phyloP scores from a whole-genome alignment of 2,329 filamentous ascomycete genomes.

The Cladophialophora psammophila region DNA sequence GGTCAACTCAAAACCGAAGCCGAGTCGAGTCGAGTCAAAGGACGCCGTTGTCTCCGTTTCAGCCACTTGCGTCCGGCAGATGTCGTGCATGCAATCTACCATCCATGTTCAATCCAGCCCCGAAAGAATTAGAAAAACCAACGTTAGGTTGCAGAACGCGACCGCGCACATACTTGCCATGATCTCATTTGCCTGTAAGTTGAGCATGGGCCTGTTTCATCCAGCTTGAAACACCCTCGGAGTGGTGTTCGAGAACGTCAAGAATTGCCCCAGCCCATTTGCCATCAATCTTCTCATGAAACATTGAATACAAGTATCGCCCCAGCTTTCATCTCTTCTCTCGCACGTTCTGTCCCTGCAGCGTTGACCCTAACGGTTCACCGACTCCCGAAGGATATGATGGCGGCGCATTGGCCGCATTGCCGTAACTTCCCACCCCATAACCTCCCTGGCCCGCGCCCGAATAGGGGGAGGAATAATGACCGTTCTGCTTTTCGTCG shows the following conservation, averaged over 20 bases:
- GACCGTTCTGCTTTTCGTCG: slow-evolving; percentile 32
- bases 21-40: neutral
- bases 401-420: slow-evolving; percentile 36
- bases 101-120: slow-evolving; percentile 12
- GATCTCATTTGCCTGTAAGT: slow-evolving; percentile 8
- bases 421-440: slow-evolving; percentile 38
- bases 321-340: slow-evolving; percentile 35
- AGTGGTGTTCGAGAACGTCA: slow-evolving; percentile 1
- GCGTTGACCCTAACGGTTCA: slow-evolving; percentile 41
- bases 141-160: neutral
- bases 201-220: slow-evolving; percentile 11
- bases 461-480: slow-evolving; percentile 28
- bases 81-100: slow-evolving; percentile 21
- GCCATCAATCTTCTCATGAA: slow-evolving; percentile 4
- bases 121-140: neutral
- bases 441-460: slow-evolving; percentile 31
- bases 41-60: slow-evolving; percentile 14
- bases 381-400: slow-evolving; percentile 40
- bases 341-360: slow-evolving; percentile 39
- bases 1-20: no score
- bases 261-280: neutral
- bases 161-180: slow-evolving; percentile 9
- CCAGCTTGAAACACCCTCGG: slow-evolving; percentile 14
- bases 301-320: slow-evolving; percentile 4
- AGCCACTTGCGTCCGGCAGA: slow-evolving; percentile 11